Base-by-base conservation (phyloP, 768 basidiomycete genomes). In the Brasilioporus rufonigricans region DNA sequence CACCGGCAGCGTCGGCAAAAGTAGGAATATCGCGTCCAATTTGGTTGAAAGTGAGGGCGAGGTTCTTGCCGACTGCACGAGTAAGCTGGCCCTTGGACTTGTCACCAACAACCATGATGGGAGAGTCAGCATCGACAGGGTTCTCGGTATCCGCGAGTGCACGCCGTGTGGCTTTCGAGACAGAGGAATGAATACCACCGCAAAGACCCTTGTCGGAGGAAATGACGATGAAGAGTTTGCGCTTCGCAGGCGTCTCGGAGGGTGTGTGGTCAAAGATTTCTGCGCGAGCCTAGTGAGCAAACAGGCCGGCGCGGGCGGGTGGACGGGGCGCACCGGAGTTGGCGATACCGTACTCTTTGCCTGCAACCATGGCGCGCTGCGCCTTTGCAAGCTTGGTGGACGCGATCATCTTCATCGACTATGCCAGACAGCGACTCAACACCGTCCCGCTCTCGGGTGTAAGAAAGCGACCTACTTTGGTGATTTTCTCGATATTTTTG, bases 361-460 rank as follows among this genome's bases (percentile, higher is more conserved):
- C 97, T 50, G 82, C 82, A 59, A 77, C 76, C 92, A 98, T 95
- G 57, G 94, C 93, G 63, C 87, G 83, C 79, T 96, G 93, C 50
- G 96, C 97, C 77, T 96, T 94, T 65, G 87, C 83, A 33, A 99
- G 87, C 74, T 95, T 94, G 49, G 95, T 96, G 48, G 96, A 98
- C 54, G 95, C 96, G 80, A 98, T 96, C 85, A 99, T 95, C 82
- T 97, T 96, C 93, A 97, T 96, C 47, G 93, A 93, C 90, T 94
- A 66, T 14, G 68, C 35, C 44, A 33, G 18, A 38, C 51, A 55
- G 16, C 45, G 9, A 43, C 57, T 45, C 46, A 58, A 52, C 46
- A 27, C 44, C 47, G 18, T 39, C 21, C 16, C 31, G 1, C 13
- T 10, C 40, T 43, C 19, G 27, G 21, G 31, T 23, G 31, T 21